phyloP scores from a whole-genome alignment of 2,329 filamentous ascomycete species.

The Rhytidhysteron rufulum region DNA sequence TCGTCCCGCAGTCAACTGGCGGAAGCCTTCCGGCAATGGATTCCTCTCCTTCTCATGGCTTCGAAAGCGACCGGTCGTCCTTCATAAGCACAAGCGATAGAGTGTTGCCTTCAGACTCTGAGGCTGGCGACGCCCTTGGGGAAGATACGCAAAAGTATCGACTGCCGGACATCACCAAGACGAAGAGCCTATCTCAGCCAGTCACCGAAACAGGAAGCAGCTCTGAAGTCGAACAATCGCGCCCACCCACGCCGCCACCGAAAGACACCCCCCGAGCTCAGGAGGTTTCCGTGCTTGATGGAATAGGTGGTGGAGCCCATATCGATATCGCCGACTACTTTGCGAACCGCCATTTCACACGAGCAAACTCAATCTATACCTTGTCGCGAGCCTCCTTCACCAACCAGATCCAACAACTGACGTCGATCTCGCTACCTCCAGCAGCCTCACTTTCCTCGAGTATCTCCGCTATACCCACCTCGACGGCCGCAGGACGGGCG shows the following conservation, averaged over 20 bases:
- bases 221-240: slow-evolving; percentile 13
- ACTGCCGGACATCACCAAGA: slow-evolving; percentile 67
- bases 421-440: slow-evolving; percentile 82
- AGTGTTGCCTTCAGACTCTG: slow-evolving; percentile 48
- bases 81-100: slow-evolving; percentile 52
- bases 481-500: slow-evolving; percentile 76
- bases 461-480: slow-evolving; percentile 80
- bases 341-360: slow-evolving; percentile 58
- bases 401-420: slow-evolving; percentile 88
- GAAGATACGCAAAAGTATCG: slow-evolving; percentile 74
- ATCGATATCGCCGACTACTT: slow-evolving; percentile 61
- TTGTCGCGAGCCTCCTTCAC: slow-evolving; percentile 89
- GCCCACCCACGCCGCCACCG: slow-evolving; percentile 45
- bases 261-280: slow-evolving; percentile 43
- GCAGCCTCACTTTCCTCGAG: slow-evolving; percentile 77
- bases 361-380: slow-evolving; percentile 87
- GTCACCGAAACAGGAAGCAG: slow-evolving; percentile 15
- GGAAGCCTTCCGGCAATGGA: slow-evolving; percentile 38
- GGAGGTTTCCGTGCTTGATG: slow-evolving; percentile 29
- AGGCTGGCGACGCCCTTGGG: slow-evolving; percentile 47
- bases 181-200: slow-evolving; percentile 49
- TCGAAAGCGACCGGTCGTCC: slow-evolving; percentile 46
- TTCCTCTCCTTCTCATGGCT: slow-evolving; percentile 26
- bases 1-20: slow-evolving; percentile 31
- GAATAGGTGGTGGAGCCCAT: slow-evolving; percentile 39